Conservation (phyloP, 805 yeast genomes). For the Metschnikowia kunwiensis region DNA sequence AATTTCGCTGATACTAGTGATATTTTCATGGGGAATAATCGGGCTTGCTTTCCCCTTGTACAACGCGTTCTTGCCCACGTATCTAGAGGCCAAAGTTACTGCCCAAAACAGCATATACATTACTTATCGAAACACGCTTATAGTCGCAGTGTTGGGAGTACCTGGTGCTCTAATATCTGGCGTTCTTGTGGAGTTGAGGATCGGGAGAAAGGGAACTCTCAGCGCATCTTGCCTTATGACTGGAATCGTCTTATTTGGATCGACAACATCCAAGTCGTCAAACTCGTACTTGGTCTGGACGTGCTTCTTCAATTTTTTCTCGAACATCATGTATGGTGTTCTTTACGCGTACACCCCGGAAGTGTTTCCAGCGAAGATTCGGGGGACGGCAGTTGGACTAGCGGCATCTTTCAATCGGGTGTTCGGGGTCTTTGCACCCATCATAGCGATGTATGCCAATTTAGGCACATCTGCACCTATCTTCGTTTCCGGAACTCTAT, state of each 20-base stretch:
- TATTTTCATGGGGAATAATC: conserved; percentile 52
- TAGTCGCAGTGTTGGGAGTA: conserved; percentile 17
- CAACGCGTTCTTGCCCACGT: conserved; percentile 29
- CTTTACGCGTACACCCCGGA: conserved; percentile 68
- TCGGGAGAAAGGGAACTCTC: conserved; percentile 19
- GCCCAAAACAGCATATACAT: conserved; percentile 28
- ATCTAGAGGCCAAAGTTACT: conserved; percentile 42
- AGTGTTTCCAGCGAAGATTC: conserved; percentile 46
- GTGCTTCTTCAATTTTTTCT: conserved; percentile 44
- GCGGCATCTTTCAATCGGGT: conserved; percentile 54
- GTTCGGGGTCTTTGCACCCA: conserved; percentile 56
- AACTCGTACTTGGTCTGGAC: conserved; percentile 46
- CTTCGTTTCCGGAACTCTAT: conserved; percentile 57
- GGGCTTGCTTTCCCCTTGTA: conserved; percentile 20
- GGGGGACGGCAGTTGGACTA: conserved; percentile 60
- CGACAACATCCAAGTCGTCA: conserved; percentile 57
- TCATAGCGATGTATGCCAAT: conserved; percentile 53
- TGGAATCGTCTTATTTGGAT: conserved; percentile 58
- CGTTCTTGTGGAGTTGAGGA: conserved; percentile 14
- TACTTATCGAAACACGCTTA: conserved; percentile 22
- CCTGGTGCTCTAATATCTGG: conserved; percentile 18
- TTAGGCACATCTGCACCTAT: conserved; percentile 56
- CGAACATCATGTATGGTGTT: conserved; percentile 51
- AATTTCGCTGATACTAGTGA: conserved; percentile 40
- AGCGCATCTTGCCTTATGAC: conserved; percentile 49